Evolutionary conservation across 1,139 yeast species (phyloP), one percentile per base, ranked within the genome.

Genomic region (Taiozyma sp.): DNA sequence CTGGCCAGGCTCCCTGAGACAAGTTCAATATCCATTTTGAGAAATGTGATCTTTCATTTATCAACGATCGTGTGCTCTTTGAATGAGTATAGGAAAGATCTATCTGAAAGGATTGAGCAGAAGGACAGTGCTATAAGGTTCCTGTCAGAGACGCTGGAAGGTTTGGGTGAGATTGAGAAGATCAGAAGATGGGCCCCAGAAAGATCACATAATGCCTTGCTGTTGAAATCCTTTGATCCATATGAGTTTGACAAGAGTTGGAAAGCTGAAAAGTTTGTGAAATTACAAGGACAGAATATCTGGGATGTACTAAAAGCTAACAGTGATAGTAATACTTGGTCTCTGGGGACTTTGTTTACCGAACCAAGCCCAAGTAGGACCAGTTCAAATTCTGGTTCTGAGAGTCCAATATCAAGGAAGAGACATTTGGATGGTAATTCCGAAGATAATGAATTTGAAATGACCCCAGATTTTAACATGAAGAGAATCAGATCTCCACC

Each of bases 151-250:
- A 57, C 59, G 5, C 46, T 64, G 7, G 55, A 55, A 3, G 62
- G 61, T 14, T 42, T 64, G 30, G 65, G 65, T 30, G 66, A 61
- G 1, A 47, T 46, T 3, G 54, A 53, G 19, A 44, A 62, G 1
- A 51, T 66, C 6, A 47, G 56, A 1, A 61, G 57, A 52, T 64
- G 67, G 67, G 67, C 64, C 5, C 68, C 69, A 2, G 49, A 47
- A 6, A 59, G 60, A 14, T 65, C 68, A 1, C 34, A 53, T 6
- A 63, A 65, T 49, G 47, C 56, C 7, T 44, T 52, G 21, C 40
- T 45, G 1, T 37, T 63, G 13, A 46, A 45, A 10, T 35, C 43
- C 5, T 61, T 61, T 40, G 54, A 59, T 9, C 29, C 42, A 2
- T 13, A 21, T 6, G 42, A 35, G 6, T 58, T 55, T 46, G 59